phyloP scores from a whole-genome alignment of 495 filamentous ascomycete genomes.

The Neurospora sp. region DNA sequence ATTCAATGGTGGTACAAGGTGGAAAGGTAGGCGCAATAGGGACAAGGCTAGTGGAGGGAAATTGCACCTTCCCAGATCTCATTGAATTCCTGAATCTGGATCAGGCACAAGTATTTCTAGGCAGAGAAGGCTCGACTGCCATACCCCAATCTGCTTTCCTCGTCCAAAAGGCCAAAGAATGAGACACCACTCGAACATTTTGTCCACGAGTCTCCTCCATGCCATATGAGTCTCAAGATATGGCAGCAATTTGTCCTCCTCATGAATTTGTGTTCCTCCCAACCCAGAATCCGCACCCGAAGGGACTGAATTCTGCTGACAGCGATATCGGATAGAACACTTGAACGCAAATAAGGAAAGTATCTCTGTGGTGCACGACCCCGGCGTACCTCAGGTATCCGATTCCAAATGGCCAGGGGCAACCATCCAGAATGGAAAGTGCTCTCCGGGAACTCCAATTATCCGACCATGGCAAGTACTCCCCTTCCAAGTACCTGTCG shows the following conservation, averaged over 20 bases:
- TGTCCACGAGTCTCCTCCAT: background rate
- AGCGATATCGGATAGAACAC: background rate
- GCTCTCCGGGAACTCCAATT: background rate
- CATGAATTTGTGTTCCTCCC: background rate
- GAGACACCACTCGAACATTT: background rate
- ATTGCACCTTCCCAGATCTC: background rate
- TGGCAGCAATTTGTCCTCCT: background rate
- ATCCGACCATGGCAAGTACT: background rate
- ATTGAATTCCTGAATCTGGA: background rate
- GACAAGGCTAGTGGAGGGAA: background rate
- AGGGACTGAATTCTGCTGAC: background rate
- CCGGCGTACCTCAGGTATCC: background rate
- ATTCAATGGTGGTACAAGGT: background rate
- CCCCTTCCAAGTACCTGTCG: background rate
- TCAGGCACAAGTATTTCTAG: background rate
- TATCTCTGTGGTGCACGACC: background rate
- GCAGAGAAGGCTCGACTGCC: background rate
- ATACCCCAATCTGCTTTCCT: background rate
- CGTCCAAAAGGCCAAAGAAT: background rate
- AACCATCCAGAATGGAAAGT: background rate
- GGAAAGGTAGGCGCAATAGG: background rate
- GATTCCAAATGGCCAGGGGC: background rate
- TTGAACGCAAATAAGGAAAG: background rate
- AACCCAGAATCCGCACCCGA: background rate
- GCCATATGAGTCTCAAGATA: background rate